These are phyloP conservation scores for Corchorus capsularis DNA, from an alignment of 345 rosid genomes.

Conservation along the genomic window DNA sequence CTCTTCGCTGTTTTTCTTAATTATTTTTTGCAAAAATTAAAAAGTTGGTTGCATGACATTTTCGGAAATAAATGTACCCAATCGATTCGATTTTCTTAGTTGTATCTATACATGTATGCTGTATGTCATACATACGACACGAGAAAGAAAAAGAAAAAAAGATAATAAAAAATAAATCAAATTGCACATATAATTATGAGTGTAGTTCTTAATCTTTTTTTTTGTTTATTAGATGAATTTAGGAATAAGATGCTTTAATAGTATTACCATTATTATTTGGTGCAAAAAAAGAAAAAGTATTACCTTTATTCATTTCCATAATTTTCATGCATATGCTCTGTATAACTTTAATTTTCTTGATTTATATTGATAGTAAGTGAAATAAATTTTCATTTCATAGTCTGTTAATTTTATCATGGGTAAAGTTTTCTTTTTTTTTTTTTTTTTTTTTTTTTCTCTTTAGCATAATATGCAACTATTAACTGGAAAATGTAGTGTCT, in stretches of 20 bases:
- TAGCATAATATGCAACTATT: no score
- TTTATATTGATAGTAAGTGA: no score
- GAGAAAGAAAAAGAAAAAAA: neutral
- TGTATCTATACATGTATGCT: no score
- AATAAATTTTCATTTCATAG: no score
- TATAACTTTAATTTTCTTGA: no score
- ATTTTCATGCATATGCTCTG: no score
- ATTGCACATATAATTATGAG: neutral
- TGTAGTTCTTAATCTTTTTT: neutral
- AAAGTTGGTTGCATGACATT: neutral
- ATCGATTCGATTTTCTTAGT: neutral
- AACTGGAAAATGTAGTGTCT: no score
- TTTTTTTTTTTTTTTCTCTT: no score
- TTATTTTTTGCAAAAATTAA: neutral
- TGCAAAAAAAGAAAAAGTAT: neutral
- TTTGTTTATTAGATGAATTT: neutral
- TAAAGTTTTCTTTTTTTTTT: no score
- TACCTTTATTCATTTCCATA: no score
- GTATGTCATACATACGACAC: no score
- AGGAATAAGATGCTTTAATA: neutral
- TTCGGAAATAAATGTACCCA: neutral
- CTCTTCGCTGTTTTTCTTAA: neutral
- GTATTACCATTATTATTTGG: neutral
- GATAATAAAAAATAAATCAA: neutral
- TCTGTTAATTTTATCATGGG: no score